A percentile compares a stretch with the other conserved stretches of the same genome.
Evolutionary conservation across 2,329 filamentous ascomycete genomes (phyloP).

Genomic region (Xylogone sp.): DNA sequence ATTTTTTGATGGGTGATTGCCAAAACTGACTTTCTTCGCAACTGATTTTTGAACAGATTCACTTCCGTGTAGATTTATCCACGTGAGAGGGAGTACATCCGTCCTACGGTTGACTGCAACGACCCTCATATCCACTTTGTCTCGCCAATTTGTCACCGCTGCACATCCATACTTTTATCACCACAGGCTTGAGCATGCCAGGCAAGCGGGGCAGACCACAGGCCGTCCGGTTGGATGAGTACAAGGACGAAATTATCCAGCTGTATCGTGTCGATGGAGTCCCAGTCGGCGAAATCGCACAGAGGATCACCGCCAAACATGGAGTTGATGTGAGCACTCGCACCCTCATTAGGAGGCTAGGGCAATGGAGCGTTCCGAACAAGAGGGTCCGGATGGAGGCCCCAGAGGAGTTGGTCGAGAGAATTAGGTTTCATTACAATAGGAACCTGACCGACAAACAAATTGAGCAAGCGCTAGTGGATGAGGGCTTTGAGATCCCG

Average conservation of each 20-base stretch:
- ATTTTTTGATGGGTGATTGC: too few relatives aligned
- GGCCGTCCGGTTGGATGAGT: slow-evolving; percentile 20
- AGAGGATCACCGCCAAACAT: slow-evolving; percentile 20
- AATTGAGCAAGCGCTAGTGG: slow-evolving; percentile 18
- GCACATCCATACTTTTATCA: neutral
- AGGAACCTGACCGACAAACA: slow-evolving; percentile 26
- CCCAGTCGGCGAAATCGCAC: slow-evolving; percentile 23
- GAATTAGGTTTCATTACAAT: slow-evolving; percentile 24
- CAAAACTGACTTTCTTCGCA: too few relatives aligned
- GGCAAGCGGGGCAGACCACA: slow-evolving; percentile 21
- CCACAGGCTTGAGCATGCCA: neutral
- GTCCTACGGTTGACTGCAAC: neutral
- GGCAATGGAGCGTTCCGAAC: slow-evolving; percentile 22
- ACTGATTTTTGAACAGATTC: too few relatives aligned
- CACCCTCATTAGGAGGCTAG: slow-evolving; percentile 23
- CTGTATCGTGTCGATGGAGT: slow-evolving; percentile 20
- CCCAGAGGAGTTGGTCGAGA: slow-evolving; percentile 19
- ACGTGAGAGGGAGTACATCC: neutral
- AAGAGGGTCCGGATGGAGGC: slow-evolving; percentile 19
- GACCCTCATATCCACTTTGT: neutral
- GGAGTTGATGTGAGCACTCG: slow-evolving; percentile 24
- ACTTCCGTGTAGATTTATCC: too few relatives aligned
- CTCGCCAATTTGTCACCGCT: neutral
- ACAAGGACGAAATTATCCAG: slow-evolving; percentile 23
- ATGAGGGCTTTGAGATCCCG: slow-evolving; percentile 23